Percentiles rank a stretch among this genome's conserved stretches.
phyloP scores from a whole-genome alignment of 305 asterid genomes.

The Rubia peregrina region DNA sequence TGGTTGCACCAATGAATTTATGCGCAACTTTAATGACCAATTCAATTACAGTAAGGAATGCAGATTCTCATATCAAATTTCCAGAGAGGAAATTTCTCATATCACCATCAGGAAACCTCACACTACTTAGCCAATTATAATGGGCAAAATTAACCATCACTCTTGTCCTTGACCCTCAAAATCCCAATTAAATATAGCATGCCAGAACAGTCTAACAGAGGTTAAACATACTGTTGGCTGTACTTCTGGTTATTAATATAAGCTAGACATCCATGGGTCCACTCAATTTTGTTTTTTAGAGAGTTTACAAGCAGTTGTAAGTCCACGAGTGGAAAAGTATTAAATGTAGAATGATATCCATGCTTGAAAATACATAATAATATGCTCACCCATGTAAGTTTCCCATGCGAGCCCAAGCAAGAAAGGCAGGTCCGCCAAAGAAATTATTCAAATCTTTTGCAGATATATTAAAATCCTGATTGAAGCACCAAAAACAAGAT shows the following conservation, averaged over 20 bases:
- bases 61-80: background rate
- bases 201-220: background rate
- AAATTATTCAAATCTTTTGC: conserved; percentile 55
- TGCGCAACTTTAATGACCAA: background rate
- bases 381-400: conserved; percentile 75
- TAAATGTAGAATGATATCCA: background rate
- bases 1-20: background rate
- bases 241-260: background rate
- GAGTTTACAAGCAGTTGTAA: background rate
- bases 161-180: background rate
- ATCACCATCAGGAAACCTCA: background rate
- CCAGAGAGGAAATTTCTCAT: background rate
- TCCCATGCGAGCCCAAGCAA: conserved; percentile 99
- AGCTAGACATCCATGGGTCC: background rate
- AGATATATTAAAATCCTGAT: conserved; percentile 68
- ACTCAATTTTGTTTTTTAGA: background rate
- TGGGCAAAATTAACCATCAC: background rate
- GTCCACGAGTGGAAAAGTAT: background rate
- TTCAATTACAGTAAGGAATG: background rate
- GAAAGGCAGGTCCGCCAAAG: conserved; percentile 99
- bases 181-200: background rate
- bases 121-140: background rate
- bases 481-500: conserved; percentile 23
- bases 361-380: background rate
- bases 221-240: background rate